Evolutionary conservation across 345 rosid species (phyloP).

Genomic region (Eucalyptus tenuipes): DNA sequence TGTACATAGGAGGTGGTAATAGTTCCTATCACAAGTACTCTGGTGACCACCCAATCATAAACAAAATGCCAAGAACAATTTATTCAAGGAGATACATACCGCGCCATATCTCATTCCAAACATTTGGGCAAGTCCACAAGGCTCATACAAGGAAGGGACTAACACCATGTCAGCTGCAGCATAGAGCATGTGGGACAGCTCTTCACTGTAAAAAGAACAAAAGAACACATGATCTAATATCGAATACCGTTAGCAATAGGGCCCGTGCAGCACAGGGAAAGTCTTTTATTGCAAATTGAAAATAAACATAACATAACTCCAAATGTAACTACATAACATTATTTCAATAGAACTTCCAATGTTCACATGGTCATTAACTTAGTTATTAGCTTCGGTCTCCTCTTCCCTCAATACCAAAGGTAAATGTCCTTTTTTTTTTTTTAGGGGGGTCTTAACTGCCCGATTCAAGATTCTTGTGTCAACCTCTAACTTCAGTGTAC

Average conservation of each 20-base stretch:
- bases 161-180: slow-evolving; percentile 52
- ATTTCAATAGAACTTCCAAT: not conserved
- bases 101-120: slow-evolving; percentile 52
- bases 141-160: slow-evolving; percentile 55
- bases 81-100: slow-evolving; percentile 11
- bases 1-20: not conserved
- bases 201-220: slow-evolving; percentile 23
- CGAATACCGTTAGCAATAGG: not conserved
- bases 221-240: not conserved
- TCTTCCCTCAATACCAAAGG: not conserved
- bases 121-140: slow-evolving; percentile 63
- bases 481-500: not conserved
- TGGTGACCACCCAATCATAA: not conserved
- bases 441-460: not conserved
- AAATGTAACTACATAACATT: not conserved
- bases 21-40: not conserved
- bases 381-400: not conserved
- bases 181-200: slow-evolving; percentile 54
- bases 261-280: not conserved
- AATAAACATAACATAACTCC: not conserved
- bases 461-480: not conserved
- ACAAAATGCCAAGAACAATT: not conserved
- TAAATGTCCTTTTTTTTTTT: not conserved
- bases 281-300: not conserved
- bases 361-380: not conserved